Evolutionary conservation across 129 eudicot species (phyloP).

Genomic region (Lonicera japonica): DNA sequence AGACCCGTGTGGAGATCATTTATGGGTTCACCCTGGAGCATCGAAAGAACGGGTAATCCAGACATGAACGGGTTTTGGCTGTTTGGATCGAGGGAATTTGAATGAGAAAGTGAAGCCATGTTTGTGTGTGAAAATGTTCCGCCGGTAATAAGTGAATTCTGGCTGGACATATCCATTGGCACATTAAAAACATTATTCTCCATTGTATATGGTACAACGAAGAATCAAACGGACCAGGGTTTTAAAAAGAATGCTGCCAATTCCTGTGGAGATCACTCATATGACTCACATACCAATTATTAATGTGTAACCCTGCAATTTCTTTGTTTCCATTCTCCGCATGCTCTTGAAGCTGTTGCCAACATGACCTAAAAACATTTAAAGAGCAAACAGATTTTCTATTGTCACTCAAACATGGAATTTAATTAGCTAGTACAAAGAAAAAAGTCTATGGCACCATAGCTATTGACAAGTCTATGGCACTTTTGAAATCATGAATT

Average conservation of each 20-base stretch:
- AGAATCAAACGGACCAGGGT: not conserved
- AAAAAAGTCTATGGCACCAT: too few species aligned
- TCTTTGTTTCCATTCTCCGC: not conserved
- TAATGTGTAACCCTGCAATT: not conserved
- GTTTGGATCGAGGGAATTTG: conserved; percentile 30
- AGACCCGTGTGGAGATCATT: conserved; percentile 6
- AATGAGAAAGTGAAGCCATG: conserved; percentile 26
- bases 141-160: conserved; percentile 25
- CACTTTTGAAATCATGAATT: too few species aligned
- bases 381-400: not conserved
- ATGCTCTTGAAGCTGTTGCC: not conserved
- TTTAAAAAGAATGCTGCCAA: not conserved
- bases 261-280: not conserved
- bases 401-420: not conserved
- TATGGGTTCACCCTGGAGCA: conserved; percentile 30
- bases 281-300: not conserved
- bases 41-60: conserved; percentile 35
- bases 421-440: too few species aligned
- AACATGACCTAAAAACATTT: not conserved
- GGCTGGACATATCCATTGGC: conserved; percentile 36
- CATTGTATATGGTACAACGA: conserved; percentile 18
- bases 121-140: conserved; percentile 27
- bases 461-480: too few species aligned
- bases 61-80: conserved; percentile 27
- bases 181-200: conserved; percentile 31